Evolutionary conservation across 257 asterid species (phyloP).

Genomic region (Echites panduratus): DNA sequence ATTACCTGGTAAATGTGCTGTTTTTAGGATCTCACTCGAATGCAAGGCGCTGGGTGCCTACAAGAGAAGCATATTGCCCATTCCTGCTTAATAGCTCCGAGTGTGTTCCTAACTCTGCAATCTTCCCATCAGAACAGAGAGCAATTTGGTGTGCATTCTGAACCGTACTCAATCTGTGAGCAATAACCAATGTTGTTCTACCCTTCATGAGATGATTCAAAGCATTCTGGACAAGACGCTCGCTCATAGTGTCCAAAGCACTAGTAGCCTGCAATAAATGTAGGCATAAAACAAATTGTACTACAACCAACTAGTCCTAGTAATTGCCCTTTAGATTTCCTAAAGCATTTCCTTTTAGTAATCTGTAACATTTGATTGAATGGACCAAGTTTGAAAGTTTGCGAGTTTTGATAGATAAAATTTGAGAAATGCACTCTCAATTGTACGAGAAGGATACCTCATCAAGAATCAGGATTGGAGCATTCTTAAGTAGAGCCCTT

Average conservation of each 20-base stretch:
- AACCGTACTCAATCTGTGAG: conserved; percentile 94
- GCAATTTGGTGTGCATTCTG: conserved; percentile 88
- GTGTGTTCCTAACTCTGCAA: conserved; percentile 88
- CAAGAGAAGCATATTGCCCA: conserved; percentile 83
- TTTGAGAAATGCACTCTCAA: conserved; percentile 3
- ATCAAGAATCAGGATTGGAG: conserved; percentile 89
- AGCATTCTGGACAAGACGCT: conserved; percentile 90
- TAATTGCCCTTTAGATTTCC: not conserved
- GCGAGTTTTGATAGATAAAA: not conserved
- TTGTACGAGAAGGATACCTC: conserved; percentile 48
- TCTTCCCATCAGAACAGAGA: conserved; percentile 74
- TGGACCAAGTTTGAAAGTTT: not conserved
- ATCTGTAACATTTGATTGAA: not conserved
- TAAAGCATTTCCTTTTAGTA: not conserved
- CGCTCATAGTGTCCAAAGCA: conserved; percentile 87
- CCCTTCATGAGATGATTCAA: conserved; percentile 88
- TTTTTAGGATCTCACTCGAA: conserved; percentile 46
- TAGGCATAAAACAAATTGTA: conserved; percentile 7
- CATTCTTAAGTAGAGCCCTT: conserved; percentile 94
- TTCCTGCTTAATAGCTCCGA: conserved; percentile 55
- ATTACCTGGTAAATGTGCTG: not conserved
- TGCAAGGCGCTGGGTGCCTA: conserved; percentile 85
- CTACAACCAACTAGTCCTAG: not conserved
- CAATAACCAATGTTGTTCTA: conserved; percentile 89
- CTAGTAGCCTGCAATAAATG: conserved; percentile 72